phyloP scores from a whole-genome alignment of 2,329 filamentous ascomycete genomes.

The Fusarium secorum region DNA sequence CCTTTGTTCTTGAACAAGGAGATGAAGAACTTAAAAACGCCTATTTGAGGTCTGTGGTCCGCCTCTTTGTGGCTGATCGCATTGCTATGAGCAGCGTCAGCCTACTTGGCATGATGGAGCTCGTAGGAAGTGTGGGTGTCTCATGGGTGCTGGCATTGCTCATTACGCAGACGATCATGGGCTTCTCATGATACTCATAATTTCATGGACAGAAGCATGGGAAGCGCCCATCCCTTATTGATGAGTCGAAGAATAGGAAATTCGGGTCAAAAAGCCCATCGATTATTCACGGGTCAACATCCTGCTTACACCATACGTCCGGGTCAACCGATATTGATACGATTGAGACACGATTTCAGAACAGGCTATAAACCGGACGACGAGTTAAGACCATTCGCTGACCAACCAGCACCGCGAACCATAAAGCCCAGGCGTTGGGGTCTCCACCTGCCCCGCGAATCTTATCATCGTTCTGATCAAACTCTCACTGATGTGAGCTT shows the following conservation, averaged over 20 bases:
- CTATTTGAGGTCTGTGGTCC: slow-evolving; percentile 52
- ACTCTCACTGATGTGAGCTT: slow-evolving; percentile 7
- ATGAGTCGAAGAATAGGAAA: neutral
- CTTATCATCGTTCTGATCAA: slow-evolving; percentile 11
- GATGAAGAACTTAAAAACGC: slow-evolving; percentile 37
- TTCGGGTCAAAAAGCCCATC: neutral
- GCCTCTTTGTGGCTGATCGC: slow-evolving; percentile 55
- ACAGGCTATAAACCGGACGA: slow-evolving; percentile 19
- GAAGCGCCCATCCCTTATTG: neutral
- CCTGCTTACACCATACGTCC: neutral
- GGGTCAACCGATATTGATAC: neutral
- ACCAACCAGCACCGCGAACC: slow-evolving; percentile 23
- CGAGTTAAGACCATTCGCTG: neutral
- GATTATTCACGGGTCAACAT: neutral
- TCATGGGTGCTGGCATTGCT: slow-evolving; percentile 45
- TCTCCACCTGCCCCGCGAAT: slow-evolving; percentile 36
- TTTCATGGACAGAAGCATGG: neutral
- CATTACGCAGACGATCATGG: neutral
- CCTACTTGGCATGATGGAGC: slow-evolving; percentile 41
- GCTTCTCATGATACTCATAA: slow-evolving; percentile 15
- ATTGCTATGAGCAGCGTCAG: slow-evolving; percentile 49
- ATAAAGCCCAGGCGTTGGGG: neutral
- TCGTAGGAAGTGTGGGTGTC: slow-evolving; percentile 45
- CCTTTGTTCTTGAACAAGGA: slow-evolving; percentile 52
- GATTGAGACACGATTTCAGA: slow-evolving; percentile 2